These are phyloP conservation scores for Boletus vermiculosoides DNA, from an alignment of 768 basidiomycete genomes.

Conservation along the genomic window DNA sequence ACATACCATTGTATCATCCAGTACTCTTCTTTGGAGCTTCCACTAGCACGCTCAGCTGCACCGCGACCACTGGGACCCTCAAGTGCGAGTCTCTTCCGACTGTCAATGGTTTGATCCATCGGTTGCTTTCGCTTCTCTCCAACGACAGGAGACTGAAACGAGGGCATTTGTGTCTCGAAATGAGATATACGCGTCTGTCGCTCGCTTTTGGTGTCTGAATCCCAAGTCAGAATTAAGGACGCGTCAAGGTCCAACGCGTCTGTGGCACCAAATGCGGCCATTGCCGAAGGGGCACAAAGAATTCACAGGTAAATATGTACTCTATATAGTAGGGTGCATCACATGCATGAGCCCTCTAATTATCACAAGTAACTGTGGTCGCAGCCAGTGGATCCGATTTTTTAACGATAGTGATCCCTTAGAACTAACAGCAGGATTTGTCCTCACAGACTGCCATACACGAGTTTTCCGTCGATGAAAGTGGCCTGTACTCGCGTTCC, in stretches of 20 bases:
- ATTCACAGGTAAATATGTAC: background rate
- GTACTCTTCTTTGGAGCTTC: constrained; percentile 37
- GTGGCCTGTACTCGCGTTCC: constrained; percentile 69
- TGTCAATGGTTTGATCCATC: constrained; percentile 22
- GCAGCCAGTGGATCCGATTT: background rate
- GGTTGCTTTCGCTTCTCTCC: constrained; percentile 33
- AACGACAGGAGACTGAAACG: constrained; percentile 10
- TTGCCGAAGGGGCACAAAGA: constrained; percentile 6
- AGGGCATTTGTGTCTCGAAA: constrained; percentile 20
- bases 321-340: background rate
- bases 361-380: background rate
- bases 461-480: constrained; percentile 68
- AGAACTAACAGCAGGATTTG: background rate
- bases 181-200: background rate
- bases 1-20: constrained; percentile 82
- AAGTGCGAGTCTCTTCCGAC: constrained; percentile 31
- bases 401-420: background rate
- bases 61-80: constrained; percentile 15
- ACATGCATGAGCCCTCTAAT: background rate
- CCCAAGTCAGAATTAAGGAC: background rate
- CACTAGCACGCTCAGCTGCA: constrained; percentile 10
- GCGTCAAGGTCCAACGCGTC: constrained; percentile 15
- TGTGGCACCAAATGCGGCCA: constrained; percentile 19
- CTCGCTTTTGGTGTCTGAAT: background rate
- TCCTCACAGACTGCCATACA: constrained; percentile 41